phyloP scores from a whole-genome alignment of 2,329 filamentous ascomycete species.

The Neonectria coccinea region DNA sequence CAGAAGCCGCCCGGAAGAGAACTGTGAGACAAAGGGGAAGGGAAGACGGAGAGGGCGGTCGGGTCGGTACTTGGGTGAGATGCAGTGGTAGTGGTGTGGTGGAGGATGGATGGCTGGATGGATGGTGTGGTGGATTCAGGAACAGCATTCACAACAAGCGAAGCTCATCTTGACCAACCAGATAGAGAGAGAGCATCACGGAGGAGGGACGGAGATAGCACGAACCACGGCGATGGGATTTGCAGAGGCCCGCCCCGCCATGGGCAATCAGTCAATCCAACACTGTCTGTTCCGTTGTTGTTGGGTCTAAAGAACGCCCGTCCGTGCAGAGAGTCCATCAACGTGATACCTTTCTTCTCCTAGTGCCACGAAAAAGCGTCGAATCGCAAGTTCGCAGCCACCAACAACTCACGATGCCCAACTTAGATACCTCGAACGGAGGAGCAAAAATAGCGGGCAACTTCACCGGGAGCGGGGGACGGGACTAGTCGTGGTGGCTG shows the following conservation, averaged over 20 bases:
- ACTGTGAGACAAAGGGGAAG: constrained; percentile 6
- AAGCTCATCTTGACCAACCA: constrained; percentile 7
- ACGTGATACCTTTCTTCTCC: constrained; percentile 1
- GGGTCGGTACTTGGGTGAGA: constrained; percentile 5
- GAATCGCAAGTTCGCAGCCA: background rate
- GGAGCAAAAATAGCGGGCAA: constrained; percentile 5
- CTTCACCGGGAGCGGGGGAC: constrained; percentile 13
- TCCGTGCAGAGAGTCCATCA: background rate
- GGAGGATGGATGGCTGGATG: background rate
- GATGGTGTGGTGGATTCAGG: constrained; percentile 24
- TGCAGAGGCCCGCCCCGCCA: constrained; percentile 7
- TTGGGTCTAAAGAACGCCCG: background rate
- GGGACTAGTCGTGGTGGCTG: constrained; percentile 11
- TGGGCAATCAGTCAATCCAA: background rate
- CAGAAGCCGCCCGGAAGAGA: background rate
- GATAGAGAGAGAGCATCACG: no score
- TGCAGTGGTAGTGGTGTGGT: constrained; percentile 1
- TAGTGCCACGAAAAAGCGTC: constrained; percentile 12
- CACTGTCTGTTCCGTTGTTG: background rate
- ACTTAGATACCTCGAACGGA: no score
- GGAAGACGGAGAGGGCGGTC: background rate
- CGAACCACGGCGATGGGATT: constrained; percentile 19
- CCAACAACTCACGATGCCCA: background rate
- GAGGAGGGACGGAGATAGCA: background rate
- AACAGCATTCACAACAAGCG: constrained; percentile 10